These are phyloP conservation scores for Termitomyces sp. DNA, from an alignment of 768 basidiomycete genomes.

Conservation along the genomic window DNA sequence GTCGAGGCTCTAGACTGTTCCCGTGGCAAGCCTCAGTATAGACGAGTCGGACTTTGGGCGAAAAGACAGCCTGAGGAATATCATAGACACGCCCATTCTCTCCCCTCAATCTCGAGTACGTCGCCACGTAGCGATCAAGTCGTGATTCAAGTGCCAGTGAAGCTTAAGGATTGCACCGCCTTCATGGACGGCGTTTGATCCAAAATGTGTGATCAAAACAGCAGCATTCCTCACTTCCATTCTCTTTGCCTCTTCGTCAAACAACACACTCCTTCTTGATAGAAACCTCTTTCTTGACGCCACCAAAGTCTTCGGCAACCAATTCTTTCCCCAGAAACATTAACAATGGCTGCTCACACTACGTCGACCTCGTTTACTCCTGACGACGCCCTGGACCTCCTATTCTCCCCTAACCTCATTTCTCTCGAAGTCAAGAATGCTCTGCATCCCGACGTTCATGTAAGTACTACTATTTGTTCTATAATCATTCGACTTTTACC, in stretches of 20 bases:
- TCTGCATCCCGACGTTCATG: constrained; percentile 52
- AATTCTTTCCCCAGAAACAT: background rate
- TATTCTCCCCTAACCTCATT: constrained; percentile 72
- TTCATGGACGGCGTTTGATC: background rate
- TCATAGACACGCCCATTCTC: background rate
- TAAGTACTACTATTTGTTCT: constrained; percentile 1
- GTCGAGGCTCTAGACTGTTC: background rate
- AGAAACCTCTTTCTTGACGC: background rate
- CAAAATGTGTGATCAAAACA: background rate
- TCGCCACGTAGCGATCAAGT: background rate
- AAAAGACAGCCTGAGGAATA: background rate
- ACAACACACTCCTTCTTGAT: background rate
- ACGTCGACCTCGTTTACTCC: constrained; percentile 39
- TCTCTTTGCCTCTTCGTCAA: background rate
- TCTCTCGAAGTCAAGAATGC: constrained; percentile 54
- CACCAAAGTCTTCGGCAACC: no score
- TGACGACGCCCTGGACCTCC: constrained; percentile 66
- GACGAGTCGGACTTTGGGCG: background rate
- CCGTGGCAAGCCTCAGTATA: background rate
- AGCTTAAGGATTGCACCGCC: background rate
- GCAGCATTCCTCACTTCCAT: background rate
- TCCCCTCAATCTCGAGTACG: background rate
- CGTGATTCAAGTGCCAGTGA: background rate
- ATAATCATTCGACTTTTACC: background rate
- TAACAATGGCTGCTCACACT: constrained; percentile 8